Evolutionary conservation across 2,329 filamentous ascomycete genomes (phyloP), one percentile per base, ranked within the genome.

Genomic region (Periconia sp.): DNA sequence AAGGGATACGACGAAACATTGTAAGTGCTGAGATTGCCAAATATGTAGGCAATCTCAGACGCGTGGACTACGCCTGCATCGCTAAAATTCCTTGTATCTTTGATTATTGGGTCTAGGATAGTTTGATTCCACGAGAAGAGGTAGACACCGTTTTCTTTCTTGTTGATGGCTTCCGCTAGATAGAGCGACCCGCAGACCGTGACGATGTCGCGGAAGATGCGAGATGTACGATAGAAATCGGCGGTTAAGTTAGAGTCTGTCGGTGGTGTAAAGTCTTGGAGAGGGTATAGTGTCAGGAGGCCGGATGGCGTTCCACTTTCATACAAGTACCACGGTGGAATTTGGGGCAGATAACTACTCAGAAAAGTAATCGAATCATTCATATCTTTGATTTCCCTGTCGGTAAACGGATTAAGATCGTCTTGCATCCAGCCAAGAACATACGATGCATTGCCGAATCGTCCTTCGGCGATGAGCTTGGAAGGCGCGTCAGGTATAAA

Each of bases 91-190:
- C 52, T 52, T 6, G 47, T 30, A 3, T 63, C 37, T 8, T 61
- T 59, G n/a, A 80, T 56, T 21, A 76, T 68, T 0, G 72, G 66
- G 3, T 71, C 73, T 2, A 80, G 61, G n/a, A 82, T 69, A 0
- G 79, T 82, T 52, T 81, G 78, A 57, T 82, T 82, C 65, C 75
- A 78, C 46, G 74, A 63, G 57, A 77, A 81, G 2, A 80, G 60
- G 53, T 75, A 82, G 4, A 78, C 74, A 4, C 59, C 54, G 45
- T 70, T 71, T 4, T 63, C 69, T 18, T 61, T 64, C 11, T 59
- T 46, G 1, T 71, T 64, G 17, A 79, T 61, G 1, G 70, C 65
- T 21, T 66, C 50, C 2, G 68, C 77, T 37, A 73, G 73, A 36
- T 70, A 68, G 7, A 78, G 52, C 1, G 78, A 72, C 28, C 74